These are phyloP conservation scores for Quercus rubra DNA, from an alignment of 306 rosid genomes.

Conservation along the genomic window DNA sequence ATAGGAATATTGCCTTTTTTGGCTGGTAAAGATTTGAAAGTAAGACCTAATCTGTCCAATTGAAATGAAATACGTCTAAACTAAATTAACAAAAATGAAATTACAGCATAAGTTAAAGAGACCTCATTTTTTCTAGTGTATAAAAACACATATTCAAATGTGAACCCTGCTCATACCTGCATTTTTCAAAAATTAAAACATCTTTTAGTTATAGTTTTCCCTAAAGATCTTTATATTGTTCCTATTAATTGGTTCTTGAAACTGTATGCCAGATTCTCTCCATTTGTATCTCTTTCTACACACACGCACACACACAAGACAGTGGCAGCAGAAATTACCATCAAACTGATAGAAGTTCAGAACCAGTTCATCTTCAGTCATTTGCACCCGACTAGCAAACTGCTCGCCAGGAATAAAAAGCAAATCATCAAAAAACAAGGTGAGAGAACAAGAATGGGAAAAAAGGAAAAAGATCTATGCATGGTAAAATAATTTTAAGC, in stretches of 20 bases:
- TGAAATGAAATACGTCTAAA: background rate
- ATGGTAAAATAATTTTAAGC: background rate
- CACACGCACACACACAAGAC: background rate
- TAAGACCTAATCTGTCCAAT: background rate
- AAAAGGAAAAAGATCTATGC: conserved; percentile 2
- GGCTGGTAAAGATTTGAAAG: conserved; percentile 1
- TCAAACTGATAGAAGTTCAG: conserved; percentile 78
- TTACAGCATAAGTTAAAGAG: background rate
- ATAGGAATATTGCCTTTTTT: background rate
- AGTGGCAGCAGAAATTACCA: conserved; percentile 48
- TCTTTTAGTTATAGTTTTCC: background rate
- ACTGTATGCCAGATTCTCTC: background rate
- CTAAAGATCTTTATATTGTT: background rate
- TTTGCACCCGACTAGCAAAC: conserved; percentile 76
- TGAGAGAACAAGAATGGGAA: background rate
- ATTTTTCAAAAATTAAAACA: background rate
- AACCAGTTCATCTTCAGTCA: conserved; percentile 83
- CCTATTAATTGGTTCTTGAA: background rate
- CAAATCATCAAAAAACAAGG: conserved; percentile 6
- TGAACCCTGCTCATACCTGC: background rate
- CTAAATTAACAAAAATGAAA: background rate
- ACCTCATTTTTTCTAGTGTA: no score
- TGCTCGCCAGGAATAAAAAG: conserved; percentile 27
- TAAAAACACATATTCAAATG: background rate
- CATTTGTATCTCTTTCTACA: background rate